Percentiles rank a stretch among this genome's conserved stretches.
phyloP scores from a whole-genome alignment of 345 rosid species.

The Erucastrum elatum region DNA sequence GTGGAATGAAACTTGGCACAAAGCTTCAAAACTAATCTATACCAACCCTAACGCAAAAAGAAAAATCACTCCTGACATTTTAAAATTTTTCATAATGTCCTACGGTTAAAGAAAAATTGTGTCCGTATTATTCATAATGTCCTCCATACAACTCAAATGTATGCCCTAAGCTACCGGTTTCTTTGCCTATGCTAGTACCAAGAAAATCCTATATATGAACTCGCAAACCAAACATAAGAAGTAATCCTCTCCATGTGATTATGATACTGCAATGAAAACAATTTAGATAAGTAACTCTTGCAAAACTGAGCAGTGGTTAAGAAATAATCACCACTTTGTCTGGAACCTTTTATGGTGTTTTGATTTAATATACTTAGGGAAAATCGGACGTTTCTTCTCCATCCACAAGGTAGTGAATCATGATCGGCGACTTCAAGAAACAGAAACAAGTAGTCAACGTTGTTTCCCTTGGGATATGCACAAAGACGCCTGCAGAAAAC shows the following conservation, averaged over 20 bases:
- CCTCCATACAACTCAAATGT: neutral
- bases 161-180: neutral
- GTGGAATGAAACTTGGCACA: neutral
- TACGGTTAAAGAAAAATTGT: neutral
- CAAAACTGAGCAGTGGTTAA: neutral
- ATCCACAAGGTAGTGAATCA: no score
- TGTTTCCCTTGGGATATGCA: conserved; percentile 69
- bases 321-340: conserved; percentile 8
- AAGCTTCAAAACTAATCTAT: neutral
- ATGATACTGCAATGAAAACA: neutral
- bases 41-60: neutral
- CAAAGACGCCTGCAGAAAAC: conserved; percentile 55
- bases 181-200: neutral
- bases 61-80: neutral
- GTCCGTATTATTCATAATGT: neutral
- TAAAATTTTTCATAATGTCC: neutral
- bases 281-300: neutral
- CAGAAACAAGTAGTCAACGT: conserved; percentile 45
- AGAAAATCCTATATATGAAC: neutral
- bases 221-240: neutral
- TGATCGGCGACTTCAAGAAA: conserved; percentile 69
- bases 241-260: neutral
- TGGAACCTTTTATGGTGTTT: neutral
- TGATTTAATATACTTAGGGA: conserved; percentile 65
- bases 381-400: conserved; percentile 72